Conservation (phyloP, 805 yeast species). For the Metschnikowia kofuensis region DNA sequence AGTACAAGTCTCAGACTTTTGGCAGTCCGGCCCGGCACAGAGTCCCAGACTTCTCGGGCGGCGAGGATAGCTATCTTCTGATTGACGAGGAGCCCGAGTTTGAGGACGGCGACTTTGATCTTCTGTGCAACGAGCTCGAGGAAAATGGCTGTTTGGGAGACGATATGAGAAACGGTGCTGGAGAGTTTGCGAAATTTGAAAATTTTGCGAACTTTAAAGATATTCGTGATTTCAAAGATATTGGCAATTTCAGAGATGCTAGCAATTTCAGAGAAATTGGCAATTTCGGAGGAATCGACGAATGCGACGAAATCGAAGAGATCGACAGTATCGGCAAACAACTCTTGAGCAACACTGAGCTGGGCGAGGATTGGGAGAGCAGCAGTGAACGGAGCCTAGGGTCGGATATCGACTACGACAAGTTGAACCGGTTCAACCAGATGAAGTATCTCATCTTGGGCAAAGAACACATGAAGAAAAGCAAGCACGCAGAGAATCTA, state of each 20-base stretch:
- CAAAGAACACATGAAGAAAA: slow-evolving; percentile 16
- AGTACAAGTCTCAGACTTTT: slow-evolving; percentile 37
- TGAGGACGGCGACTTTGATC: slow-evolving; percentile 3
- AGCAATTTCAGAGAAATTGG: neutral
- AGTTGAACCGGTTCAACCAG: slow-evolving; percentile 33
- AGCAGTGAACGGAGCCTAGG: slow-evolving; percentile 10
- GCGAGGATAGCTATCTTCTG: slow-evolving; percentile 11
- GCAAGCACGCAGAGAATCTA: slow-evolving; percentile 21
- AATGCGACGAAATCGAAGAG: slow-evolving; percentile 10
- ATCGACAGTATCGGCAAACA: neutral
- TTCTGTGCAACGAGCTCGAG: neutral
- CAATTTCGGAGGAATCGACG: neutral
- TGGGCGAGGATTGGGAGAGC: slow-evolving; percentile 19
- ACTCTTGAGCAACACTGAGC: neutral
- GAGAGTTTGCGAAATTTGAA: no score
- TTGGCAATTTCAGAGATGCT: neutral
- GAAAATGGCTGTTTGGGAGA: neutral
- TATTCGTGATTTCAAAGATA: no score
- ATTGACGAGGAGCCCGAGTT: slow-evolving; percentile 13
- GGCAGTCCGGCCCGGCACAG: slow-evolving; percentile 5
- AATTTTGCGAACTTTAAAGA: no score
- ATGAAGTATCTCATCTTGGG: slow-evolving; percentile 36
- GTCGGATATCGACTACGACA: slow-evolving; percentile 19
- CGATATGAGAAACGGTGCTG: no score
- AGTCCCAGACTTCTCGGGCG: slow-evolving; percentile 3